Base-by-base conservation (phyloP, 1,284 basidiomycete species). In the Chalciporus sp. region DNA sequence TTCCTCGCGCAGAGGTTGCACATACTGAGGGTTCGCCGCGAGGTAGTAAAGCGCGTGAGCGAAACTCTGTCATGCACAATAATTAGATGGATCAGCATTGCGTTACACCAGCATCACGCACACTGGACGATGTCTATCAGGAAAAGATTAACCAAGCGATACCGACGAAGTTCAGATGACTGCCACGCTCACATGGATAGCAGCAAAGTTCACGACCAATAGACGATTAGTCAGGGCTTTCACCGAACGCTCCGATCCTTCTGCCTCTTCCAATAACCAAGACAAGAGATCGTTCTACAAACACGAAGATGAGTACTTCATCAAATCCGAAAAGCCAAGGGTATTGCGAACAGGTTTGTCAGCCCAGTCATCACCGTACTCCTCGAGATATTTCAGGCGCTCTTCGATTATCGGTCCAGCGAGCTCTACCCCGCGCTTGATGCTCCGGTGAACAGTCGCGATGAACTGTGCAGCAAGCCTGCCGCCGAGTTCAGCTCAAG, bases 201-300 rank as follows among this genome's bases (percentile, higher is more conserved):
- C 72, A 0, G 69, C 73, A 42, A 79, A 74, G 51, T 76, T 75
- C 31, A 74, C 31, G 1, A 57, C 23, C 4, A 78, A 60, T 8
- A 79, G 35, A n/a, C 67, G 63, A 11, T 57, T 52, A 1, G 70
- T 68, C 20, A 81, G 52, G 11, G 64, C 65, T 20, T 62, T 55
- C 0, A 71, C 51, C 0, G 61, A 41, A 27, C 60, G 66, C 47
- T 75, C 67, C 3, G 69, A 60, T 5, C 65, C 67, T 2, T 35
- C 12, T 35, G 68, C 68, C 8, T 64, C 67, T 26, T 79, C 74
- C 52, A 80, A 67, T 12, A 80, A 51, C 77, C 78, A 81, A 47
- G 65, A 68, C 10, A 82, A 57, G 43, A 74, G 45, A 55, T 76
- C 75, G 53, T 75, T 71, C 72, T 78, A 55, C 10, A n/a, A n/a